Evolutionary conservation across 495 filamentous ascomycete genomes (phyloP), one percentile per base, ranked within the genome.

Genomic region (Glutinoglossum americanum): DNA sequence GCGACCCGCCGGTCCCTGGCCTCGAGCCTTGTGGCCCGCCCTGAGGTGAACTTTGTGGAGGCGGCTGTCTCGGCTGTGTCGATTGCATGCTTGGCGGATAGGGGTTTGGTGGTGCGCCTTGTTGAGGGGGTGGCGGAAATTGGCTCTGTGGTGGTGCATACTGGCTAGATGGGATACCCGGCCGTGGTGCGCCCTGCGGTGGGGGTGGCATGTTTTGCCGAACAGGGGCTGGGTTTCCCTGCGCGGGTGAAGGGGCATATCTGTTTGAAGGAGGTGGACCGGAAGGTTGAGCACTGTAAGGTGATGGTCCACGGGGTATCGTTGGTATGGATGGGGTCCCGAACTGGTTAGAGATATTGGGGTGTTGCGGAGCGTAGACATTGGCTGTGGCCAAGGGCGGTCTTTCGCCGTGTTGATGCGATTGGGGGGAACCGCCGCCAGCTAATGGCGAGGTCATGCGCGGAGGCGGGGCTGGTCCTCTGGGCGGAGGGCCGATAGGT

Each of bases 221-320:
- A 60, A 69, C 60, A 62, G 62, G 56, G 74, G 66, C 60, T 79
- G 76, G 55, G 73, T 4, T 23, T 41, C 28, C 72, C 30, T 81
- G 64, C 33, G 79, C 71, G 51, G 89, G 87, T 60, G 80, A 81
- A 15, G 92, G 92, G 15, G 92, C 83, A 70, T 96, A 96, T 60
- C 90, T 76, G 69, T 83, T 92, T 15, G 80, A 79, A 28, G 84
- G 79, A 10, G 89, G 81, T 3, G 81, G 73, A n/a, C 76, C 77
- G 55, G 80, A 69, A 7, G 87, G 87, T 56, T 88, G 87, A 49
- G 83, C 78, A 63, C 93, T 89, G 69, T 96, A 96, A 44, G 89
- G 89, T 19, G 89, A 95, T 4, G 85, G 74, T 15, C 86, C 87
- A 44, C 89, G 77, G 32, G 81, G 77, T 55, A 87, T 76, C 7